phyloP scores from a whole-genome alignment of 139 green algal species.

The Monoraphidium neglectum region DNA sequence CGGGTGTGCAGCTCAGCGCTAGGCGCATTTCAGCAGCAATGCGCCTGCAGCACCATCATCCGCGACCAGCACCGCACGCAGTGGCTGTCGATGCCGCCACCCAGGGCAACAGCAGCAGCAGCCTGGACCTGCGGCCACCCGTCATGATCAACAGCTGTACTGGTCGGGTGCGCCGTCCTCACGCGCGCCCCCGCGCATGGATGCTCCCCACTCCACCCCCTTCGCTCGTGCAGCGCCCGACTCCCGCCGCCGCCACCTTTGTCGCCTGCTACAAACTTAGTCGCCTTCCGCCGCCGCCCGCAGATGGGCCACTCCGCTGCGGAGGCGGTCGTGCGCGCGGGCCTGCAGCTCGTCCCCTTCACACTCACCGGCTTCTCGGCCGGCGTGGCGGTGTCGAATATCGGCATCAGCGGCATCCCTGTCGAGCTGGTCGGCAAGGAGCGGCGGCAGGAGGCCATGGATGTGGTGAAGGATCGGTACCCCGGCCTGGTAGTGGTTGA shows the following conservation, averaged over 20 bases:
- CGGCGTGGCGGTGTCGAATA: slow-evolving; percentile 39
- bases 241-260: neutral
- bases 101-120: neutral
- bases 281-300: neutral
- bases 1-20: too few species aligned
- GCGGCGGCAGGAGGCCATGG: slow-evolving; percentile 31
- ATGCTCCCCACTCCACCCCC: too few species aligned
- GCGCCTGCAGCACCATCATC: too few species aligned
- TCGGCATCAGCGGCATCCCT: slow-evolving; percentile 36
- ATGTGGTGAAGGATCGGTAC: slow-evolving; percentile 31
- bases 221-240: neutral
- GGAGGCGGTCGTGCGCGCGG: slow-evolving; percentile 79
- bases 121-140: slow-evolving; percentile 1
- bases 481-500: slow-evolving; percentile 90
- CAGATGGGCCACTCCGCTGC: slow-evolving; percentile 93
- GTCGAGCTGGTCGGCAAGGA: slow-evolving; percentile 39
- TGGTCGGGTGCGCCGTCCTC: slow-evolving; percentile 12
- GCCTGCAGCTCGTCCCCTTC: slow-evolving; percentile 86
- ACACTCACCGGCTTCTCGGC: slow-evolving; percentile 57
- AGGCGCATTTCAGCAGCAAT: too few species aligned
- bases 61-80: too few species aligned
- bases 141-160: slow-evolving; percentile 41
- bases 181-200: neutral
- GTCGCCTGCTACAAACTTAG: too few species aligned
- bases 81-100: neutral